Evolutionary conservation across 306 rosid species (phyloP).

Genomic region (Aeschynomene evenia): DNA sequence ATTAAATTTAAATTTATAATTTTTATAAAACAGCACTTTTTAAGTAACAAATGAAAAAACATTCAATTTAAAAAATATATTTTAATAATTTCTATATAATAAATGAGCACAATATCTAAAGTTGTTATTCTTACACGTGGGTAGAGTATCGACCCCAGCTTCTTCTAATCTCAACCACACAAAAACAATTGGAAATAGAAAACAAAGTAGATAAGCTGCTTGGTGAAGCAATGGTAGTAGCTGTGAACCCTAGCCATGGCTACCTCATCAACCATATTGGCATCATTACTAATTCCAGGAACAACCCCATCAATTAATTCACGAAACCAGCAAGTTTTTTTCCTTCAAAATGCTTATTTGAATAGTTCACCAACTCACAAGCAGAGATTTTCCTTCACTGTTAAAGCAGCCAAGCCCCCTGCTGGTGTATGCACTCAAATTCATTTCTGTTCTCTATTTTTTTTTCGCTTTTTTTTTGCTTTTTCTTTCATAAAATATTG

Average conservation of each 20-base stretch:
- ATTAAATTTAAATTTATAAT: no score
- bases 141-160: neutral
- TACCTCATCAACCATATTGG: constrained; percentile 41
- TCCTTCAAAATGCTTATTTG: constrained; percentile 27
- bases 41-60: no score
- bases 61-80: no score
- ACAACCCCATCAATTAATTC: constrained; percentile 17
- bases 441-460: neutral
- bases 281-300: constrained; percentile 51
- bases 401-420: constrained; percentile 74
- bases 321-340: constrained; percentile 23
- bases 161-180: constrained; percentile 31
- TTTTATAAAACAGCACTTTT: no score
- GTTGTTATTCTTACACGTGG: constrained; percentile 21
- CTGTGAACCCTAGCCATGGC: constrained; percentile 47
- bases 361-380: constrained; percentile 6
- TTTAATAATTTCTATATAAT: no score
- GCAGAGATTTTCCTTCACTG: constrained; percentile 39
- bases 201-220: constrained; percentile 29
- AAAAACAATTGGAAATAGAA: neutral
- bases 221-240: neutral
- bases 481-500: neutral
- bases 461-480: neutral
- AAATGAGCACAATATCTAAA: no score
- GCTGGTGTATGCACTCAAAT: constrained; percentile 58